Evolutionary conservation across 139 green algal genomes (phyloP), one percentile per base, ranked within the genome.

Genomic region (Eudorina sp.): DNA sequence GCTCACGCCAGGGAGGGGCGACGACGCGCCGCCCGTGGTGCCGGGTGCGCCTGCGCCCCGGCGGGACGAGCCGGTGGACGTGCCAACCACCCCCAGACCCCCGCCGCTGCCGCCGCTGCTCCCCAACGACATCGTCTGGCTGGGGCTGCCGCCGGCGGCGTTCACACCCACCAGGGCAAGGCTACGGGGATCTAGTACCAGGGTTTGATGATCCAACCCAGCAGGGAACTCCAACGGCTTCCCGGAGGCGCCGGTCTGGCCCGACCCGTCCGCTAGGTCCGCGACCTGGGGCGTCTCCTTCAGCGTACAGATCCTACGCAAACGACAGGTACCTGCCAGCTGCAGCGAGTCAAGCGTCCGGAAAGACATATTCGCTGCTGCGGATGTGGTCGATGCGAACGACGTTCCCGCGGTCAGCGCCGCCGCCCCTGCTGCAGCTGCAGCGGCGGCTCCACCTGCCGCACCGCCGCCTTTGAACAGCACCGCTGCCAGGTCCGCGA

Each of bases 241-340:
- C 5, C 62, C 51, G 2, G 48, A 68, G 21, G 75, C 29, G n/a
- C n/a, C n/a, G n/a, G n/a, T n/a, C n/a, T n/a, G n/a, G n/a, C n/a
- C n/a, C n/a, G n/a, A n/a, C 45, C n/a, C 74, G 4, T 66, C 46
- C 18, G 8, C n/a, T 0, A 8, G 23, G 0, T 58, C 38, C 27
- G 29, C 1, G 27, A 34, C 25, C 25, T 75, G 82, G 43, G 78
- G 87, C 62, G 64, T n/a, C 19, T 92, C 89, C 31, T 68, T 41
- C 74, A 92, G 53, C 43, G 89, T 92, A 68, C 72, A 78, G 4
- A 92, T 76, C 43, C 89, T 76, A 5, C 89, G 64, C 69, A 92
- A 62, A 2, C 77, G 84, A 51, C 66, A 84, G 31, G 72, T 55
- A 78, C 89, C 89, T 16, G 53, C 58, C 43, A 92, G 31, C 38